Percentiles rank a stretch among this genome's conserved stretches.
Evolutionary conservation across 1,284 basidiomycete genomes (phyloP).

Genomic region (Moesziomyces parantarcticus): DNA sequence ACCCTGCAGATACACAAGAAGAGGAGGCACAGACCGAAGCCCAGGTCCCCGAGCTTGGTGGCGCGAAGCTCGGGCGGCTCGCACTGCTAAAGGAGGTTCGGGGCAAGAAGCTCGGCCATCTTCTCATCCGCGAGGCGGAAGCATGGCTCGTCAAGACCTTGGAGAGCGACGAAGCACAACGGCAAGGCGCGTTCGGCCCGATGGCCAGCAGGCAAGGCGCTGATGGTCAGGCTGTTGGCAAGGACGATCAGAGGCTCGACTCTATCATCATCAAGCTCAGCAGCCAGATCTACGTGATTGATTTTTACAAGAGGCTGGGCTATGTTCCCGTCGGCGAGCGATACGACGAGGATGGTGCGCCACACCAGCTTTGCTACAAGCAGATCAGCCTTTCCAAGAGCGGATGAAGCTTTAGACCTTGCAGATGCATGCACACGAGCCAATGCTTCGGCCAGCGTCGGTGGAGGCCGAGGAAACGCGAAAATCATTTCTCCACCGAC

Average conservation of each 20-base stretch:
- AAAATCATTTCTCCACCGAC: too few species aligned
- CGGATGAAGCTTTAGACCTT: not conserved
- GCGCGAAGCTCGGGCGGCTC: constrained; percentile 43
- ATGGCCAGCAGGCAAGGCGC: constrained; percentile 7
- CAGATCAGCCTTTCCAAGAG: constrained; percentile 20
- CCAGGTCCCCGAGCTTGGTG: constrained; percentile 21
- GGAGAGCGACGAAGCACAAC: constrained; percentile 8
- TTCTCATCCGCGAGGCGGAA: constrained; percentile 35
- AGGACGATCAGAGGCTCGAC: constrained; percentile 14
- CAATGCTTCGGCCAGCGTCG: not conserved
- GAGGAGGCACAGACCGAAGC: constrained; percentile 27
- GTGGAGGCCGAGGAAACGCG: not conserved
- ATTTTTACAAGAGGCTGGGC: constrained; percentile 41
- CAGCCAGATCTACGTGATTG: constrained; percentile 44
- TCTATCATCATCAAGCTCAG: constrained; percentile 50
- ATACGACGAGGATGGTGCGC: constrained; percentile 45
- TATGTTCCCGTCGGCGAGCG: constrained; percentile 37
- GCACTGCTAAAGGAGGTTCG: constrained; percentile 40
- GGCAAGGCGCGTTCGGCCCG: constrained; percentile 37
- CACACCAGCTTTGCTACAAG: constrained; percentile 46
- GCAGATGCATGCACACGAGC: not conserved
- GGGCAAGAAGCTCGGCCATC: constrained; percentile 38
- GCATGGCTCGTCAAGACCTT: constrained; percentile 22
- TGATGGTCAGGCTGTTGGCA: not conserved
- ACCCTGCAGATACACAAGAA: constrained; percentile 26